Base-by-base conservation (phyloP, 495 filamentous ascomycete species). In the Ramalina intermedia region DNA sequence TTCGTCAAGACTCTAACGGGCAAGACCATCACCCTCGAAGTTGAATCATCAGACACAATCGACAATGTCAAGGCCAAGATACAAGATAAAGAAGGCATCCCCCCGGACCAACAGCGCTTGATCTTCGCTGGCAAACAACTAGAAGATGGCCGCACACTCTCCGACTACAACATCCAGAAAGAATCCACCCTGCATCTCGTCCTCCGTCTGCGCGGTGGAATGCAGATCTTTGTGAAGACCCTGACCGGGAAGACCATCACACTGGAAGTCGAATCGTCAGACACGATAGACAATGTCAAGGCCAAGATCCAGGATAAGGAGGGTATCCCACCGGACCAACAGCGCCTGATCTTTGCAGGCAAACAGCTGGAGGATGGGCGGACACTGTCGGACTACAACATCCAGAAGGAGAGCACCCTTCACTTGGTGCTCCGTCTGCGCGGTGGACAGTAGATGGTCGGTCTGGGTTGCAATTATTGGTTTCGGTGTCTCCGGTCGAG, bases 141-240 rank as follows among this genome's bases (percentile, higher is more conserved):
- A 26, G 87, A 88, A 58, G 84, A 88, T 61, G 83, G 83, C 56
- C 85, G 90, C 16, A 96, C 90, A n/a, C 72, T 98, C 2, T 85
- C 79, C 53, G 91, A 96, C 63, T 96, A 96, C 78, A 98, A 98
- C 73, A 98, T 96, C 46, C 91, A 96, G 66, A 98, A 98, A 71
- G 91, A 96, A 67, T 88, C 83, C 37, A 98, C 91, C n/a, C 75
- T 98, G 12, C 91, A 98, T 69, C 70, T 98, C 55, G 91, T 98
- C 41, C 86, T 98, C 49, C 85, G 91, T 65, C 83, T 98, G 12
- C 88, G 90, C 73, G 90, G 90, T 80, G 90, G 90, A 68, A 91
- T 91, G 85, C 86, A 93, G 61, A 90, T 93, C 55, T 93, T 93
- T 63, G 87, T 93, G 58, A 94, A 94, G 80, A 91, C 87, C 8